Percentiles rank a stretch among this genome's conserved stretches.
phyloP scores from a whole-genome alignment of 192 early-diverging fungal genomes.

The Piromyces sp. region DNA sequence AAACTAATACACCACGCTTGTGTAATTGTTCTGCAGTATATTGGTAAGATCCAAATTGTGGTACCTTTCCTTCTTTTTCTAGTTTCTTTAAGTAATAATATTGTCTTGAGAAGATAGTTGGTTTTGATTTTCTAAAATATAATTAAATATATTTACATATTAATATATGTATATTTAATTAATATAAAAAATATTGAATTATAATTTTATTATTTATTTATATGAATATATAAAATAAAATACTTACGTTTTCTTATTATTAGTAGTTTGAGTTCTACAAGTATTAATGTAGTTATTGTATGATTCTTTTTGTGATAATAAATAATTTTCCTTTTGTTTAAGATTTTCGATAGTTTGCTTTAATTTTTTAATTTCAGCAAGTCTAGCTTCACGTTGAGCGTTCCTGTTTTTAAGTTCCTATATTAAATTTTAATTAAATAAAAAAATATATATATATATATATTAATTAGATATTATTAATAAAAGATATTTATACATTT shows the following conservation, averaged over 20 bases:
- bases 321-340: constrained; percentile 62
- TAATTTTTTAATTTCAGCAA: constrained; percentile 54
- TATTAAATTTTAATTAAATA: background rate
- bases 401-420: constrained; percentile 84
- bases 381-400: constrained; percentile 54
- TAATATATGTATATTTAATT: too few relatives aligned
- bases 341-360: constrained; percentile 65
- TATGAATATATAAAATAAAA: too few relatives aligned
- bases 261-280: constrained; percentile 73
- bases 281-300: constrained; percentile 81
- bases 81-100: constrained; percentile 84
- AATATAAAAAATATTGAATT: too few relatives aligned
- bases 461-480: background rate
- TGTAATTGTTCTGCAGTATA: constrained; percentile 85
- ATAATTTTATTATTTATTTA: too few relatives aligned
- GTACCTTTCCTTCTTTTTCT: constrained; percentile 65
- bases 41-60: constrained; percentile 94
- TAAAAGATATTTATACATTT: background rate
- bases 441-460: background rate
- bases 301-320: constrained; percentile 72
- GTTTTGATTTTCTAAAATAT: background rate
- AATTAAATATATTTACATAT: too few relatives aligned
- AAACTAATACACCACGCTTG: constrained; percentile 80
- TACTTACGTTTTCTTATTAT: constrained; percentile 16
- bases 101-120: constrained; percentile 81